Evolutionary conservation across 1,139 yeast genomes (phyloP).

Genomic region (Kluyveromyces marxianus): DNA sequence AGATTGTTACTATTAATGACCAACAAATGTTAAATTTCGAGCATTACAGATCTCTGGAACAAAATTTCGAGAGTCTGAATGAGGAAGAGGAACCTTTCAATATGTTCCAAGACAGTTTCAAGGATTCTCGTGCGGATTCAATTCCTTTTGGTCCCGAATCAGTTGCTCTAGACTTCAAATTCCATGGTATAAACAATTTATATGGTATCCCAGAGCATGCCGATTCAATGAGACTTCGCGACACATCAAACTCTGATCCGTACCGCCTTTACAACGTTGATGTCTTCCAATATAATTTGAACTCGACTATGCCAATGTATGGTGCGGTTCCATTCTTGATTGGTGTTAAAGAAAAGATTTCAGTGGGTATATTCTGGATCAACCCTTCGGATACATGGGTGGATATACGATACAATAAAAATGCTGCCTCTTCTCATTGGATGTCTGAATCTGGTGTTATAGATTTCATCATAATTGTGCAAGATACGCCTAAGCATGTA

Average conservation of each 20-base stretch:
- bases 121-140: slow-evolving; percentile 52
- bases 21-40: slow-evolving; percentile 67
- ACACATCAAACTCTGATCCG: slow-evolving; percentile 61
- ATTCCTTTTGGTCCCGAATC: slow-evolving; percentile 88
- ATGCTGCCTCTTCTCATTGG: slow-evolving; percentile 63
- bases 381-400: slow-evolving; percentile 90
- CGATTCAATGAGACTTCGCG: slow-evolving; percentile 58
- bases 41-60: slow-evolving; percentile 51
- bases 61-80: slow-evolving; percentile 36
- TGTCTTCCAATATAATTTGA: slow-evolving; percentile 82
- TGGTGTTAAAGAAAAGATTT: slow-evolving; percentile 50
- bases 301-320: slow-evolving; percentile 84
- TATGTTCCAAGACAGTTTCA: slow-evolving; percentile 53
- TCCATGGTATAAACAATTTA: slow-evolving; percentile 52
- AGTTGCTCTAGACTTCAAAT: slow-evolving; percentile 67
- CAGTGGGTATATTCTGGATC: slow-evolving; percentile 84
- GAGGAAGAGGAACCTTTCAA: slow-evolving; percentile 53
- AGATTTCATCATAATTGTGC: slow-evolving; percentile 67
- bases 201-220: slow-evolving; percentile 97
- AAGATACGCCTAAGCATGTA: slow-evolving; percentile 52
- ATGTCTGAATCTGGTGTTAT: slow-evolving; percentile 83
- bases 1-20: slow-evolving; percentile 58
- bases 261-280: slow-evolving; percentile 88
- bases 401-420: slow-evolving; percentile 45
- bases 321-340: slow-evolving; percentile 88